Evolutionary conservation across 148 eudicot species (phyloP), one percentile per base, ranked within the genome.

Genomic region (Persicaria tinctoria): DNA sequence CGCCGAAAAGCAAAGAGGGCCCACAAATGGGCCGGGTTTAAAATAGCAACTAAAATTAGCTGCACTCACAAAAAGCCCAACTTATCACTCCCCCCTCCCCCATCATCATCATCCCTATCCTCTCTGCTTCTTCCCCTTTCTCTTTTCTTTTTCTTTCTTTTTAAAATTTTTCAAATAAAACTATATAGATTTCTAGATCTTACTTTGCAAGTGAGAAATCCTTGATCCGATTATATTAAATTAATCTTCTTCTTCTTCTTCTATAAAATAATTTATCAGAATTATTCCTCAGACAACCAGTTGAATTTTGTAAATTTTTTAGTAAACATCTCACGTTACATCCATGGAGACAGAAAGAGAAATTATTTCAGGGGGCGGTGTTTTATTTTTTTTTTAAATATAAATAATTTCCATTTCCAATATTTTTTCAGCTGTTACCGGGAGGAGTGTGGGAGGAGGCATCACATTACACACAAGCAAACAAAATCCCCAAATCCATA

Each of bases 251-350:
- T 13, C 1, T 20, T 60, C 41, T 32, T 60, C 27, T 60, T 60
- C 8, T 32, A 32, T 32, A 32, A 32, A 32, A 62, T 62, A 63
- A 27, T 63, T 63, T 38, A 63, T 32, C 18, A 41, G 47, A 9
- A 66, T 66, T 66, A 66, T 66, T 66, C 70, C 70, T 66, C 47
- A 66, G 70, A 66, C 70, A 60, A 27, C 71, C 51, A 69, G 72
- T 69, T 46, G 20, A 3, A 46, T 8, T 45, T 68, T 16, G 57
- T 10, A 9, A 16, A 16, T 68, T 71, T 20, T 23, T 18, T 50
- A 71, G 74, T n/a, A 48, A 71, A 47, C 74, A 50, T 41, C 70
- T 66, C 70, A 66, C 70, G 70, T 66, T 66, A 66, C 70, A 66
- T 66, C 70, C 70, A 66, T 66, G 70, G 48, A 41, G 44, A 66